phyloP scores from a whole-genome alignment of 1,139 yeast genomes.

The Debaryomycetaceae sp. region DNA sequence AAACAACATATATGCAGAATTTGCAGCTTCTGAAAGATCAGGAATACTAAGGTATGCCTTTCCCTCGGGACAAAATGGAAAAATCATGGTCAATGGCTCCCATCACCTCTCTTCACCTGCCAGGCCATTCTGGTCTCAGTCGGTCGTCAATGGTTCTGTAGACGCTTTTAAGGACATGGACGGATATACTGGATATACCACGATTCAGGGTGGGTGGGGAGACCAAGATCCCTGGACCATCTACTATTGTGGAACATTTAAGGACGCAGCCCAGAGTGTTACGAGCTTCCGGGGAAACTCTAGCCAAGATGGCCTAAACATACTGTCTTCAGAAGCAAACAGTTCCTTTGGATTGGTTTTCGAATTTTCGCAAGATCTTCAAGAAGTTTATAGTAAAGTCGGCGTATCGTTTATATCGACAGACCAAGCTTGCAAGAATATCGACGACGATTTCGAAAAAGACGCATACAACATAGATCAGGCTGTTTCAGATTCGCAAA shows the following conservation, averaged over 20 bases:
- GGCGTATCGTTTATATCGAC: conserved; percentile 32
- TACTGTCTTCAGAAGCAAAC: conserved; percentile 7
- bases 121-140: conserved; percentile 32
- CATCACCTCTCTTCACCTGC: conserved; percentile 24
- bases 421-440: conserved; percentile 27
- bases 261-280: conserved; percentile 11
- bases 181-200: conserved; percentile 22
- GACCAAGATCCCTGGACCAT: conserved; percentile 25
- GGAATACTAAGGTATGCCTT: conserved; percentile 24
- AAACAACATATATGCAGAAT: conserved; percentile 19
- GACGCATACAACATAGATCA: conserved; percentile 15
- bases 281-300: conserved; percentile 11
- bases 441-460: conserved; percentile 16
- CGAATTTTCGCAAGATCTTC: neutral
- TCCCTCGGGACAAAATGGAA: conserved; percentile 10
- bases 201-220: conserved; percentile 32
- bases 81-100: conserved; percentile 22
- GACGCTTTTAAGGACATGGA: conserved; percentile 12
- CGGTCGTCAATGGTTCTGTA: conserved; percentile 23
- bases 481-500: conserved; percentile 11
- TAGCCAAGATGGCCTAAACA: conserved; percentile 3
- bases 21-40: conserved; percentile 24
- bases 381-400: conserved; percentile 16
- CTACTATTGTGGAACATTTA: conserved; percentile 28
- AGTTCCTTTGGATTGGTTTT: conserved; percentile 19